Evolutionary conservation across 345 rosid species (phyloP).

Genomic region (Nasturtium officinale): DNA sequence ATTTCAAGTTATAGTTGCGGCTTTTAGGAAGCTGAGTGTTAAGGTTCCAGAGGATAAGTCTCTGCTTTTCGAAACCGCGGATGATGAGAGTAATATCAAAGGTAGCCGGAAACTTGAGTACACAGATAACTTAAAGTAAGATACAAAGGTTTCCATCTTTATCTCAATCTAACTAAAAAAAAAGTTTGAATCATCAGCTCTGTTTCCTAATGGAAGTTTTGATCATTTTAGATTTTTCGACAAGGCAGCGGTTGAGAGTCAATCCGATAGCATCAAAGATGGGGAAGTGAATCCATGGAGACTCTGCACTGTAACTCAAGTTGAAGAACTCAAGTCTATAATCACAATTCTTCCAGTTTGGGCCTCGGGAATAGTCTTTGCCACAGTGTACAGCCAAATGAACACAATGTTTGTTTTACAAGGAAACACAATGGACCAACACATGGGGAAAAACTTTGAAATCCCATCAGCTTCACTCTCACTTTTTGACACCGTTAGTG

Average conservation of each 20-base stretch:
- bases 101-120: conserved; percentile 87
- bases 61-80: conserved; percentile 69
- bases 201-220: not conserved
- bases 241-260: conserved; percentile 83
- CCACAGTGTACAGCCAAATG: conserved; percentile 90
- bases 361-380: conserved; percentile 87
- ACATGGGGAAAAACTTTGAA: conserved; percentile 69
- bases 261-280: conserved; percentile 51
- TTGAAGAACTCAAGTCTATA: conserved; percentile 85
- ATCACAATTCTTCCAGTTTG: conserved; percentile 79
- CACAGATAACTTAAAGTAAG: conserved; percentile 68
- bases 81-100: conserved; percentile 64
- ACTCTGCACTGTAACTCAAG: conserved; percentile 89
- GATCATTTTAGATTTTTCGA: conserved; percentile 68
- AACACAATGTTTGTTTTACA: conserved; percentile 89
- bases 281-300: conserved; percentile 64
- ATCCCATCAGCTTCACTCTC: conserved; percentile 96
- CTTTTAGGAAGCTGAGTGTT: conserved; percentile 64
- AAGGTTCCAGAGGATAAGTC: conserved; percentile 73
- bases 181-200: not conserved
- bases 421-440: conserved; percentile 91
- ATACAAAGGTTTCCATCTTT: conserved; percentile 8
- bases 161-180: not conserved
- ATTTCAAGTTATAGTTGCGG: conserved; percentile 77
- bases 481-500: conserved; percentile 80